Evolutionary conservation across 1,139 yeast genomes (phyloP), one percentile per base, ranked within the genome.

Genomic region (Debaryomycetaceae sp.): DNA sequence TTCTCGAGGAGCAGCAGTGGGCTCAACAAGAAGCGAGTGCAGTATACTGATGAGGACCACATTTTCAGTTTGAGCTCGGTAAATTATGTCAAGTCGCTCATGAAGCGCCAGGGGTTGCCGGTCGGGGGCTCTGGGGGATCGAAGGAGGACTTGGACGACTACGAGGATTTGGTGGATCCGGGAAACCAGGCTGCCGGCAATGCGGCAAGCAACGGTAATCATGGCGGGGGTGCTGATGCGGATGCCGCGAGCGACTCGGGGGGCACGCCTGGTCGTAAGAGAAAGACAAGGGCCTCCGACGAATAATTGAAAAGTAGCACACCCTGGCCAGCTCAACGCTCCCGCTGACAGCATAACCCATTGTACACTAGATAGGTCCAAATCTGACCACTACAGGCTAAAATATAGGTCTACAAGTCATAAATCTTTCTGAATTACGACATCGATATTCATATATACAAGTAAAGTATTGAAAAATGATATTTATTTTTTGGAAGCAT

Each of bases 11-110:
- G 68, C n/a, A 54, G 57, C 8, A 52, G 68, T 8, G 42, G 45
- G 42, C 72, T 75, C 43, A 75, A 72, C 56, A 80, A 78, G 62
- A 76, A 79, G 56, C 75, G 81, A 53, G 69, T 79, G 14, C 72
- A 74, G 6, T 81, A 84, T 60, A 79, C 82, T 0, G 96, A 89
- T 51, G 87, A 85, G 37, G 98, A 91, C 58, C 81, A 96, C 41
- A 79, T 91, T 6, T 91, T 91, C 66, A 86, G 95, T 38, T 68
- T 88, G 59, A 84, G 95, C 48, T 84, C 95, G 3, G 82, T 86
- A 1, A 80, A 83, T 24, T 88, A 82, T 56, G 80, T 84, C 41
- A 83, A 84, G 60, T 80, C 79, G 43, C 64, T 81, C 49, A 76
- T 76, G 65, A 79, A 74, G 53, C 62, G 62, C 40, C 68, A 63